Conservation (phyloP, 495 filamentous ascomycete species). For the Hyaloscypha bicolor region DNA sequence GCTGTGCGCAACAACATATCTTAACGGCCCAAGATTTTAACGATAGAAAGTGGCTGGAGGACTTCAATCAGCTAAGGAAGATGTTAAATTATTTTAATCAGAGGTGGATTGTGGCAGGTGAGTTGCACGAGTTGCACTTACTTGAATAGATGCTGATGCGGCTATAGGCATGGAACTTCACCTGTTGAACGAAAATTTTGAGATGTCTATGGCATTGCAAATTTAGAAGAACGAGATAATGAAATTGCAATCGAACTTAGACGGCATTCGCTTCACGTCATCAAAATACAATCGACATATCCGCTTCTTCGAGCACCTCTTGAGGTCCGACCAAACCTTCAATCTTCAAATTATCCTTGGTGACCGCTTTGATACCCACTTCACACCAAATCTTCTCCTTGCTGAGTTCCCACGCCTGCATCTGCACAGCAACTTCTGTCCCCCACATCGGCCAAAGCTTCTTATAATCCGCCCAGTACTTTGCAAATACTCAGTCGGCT, state of each 20-base stretch:
- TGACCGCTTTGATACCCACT: slow-evolving; percentile 1
- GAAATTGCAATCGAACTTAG: neutral
- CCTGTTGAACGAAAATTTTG: slow-evolving; percentile 15
- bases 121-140: neutral
- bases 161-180: slow-evolving; percentile 20
- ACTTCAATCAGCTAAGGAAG: slow-evolving; percentile 28
- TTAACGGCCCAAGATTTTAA: slow-evolving; percentile 11
- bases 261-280: neutral
- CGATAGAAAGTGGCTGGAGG: slow-evolving; percentile 15
- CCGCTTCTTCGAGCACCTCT: neutral
- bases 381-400: slow-evolving; percentile 37
- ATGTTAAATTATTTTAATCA: slow-evolving; percentile 20
- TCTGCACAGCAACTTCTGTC: slow-evolving; percentile 41
- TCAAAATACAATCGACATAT: neutral
- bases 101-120: slow-evolving; percentile 24
- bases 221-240: slow-evolving; percentile 5
- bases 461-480: slow-evolving; percentile 29
- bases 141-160: neutral
- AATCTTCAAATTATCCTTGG: neutral
- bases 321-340: neutral
- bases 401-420: slow-evolving; percentile 40
- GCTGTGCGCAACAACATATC: slow-evolving; percentile 24
- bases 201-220: slow-evolving; percentile 16
- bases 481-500: slow-evolving; percentile 30
- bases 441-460: slow-evolving; percentile 39